Conservation (phyloP, 2,329 filamentous ascomycete species). For the Talaromyces atroroseus region DNA sequence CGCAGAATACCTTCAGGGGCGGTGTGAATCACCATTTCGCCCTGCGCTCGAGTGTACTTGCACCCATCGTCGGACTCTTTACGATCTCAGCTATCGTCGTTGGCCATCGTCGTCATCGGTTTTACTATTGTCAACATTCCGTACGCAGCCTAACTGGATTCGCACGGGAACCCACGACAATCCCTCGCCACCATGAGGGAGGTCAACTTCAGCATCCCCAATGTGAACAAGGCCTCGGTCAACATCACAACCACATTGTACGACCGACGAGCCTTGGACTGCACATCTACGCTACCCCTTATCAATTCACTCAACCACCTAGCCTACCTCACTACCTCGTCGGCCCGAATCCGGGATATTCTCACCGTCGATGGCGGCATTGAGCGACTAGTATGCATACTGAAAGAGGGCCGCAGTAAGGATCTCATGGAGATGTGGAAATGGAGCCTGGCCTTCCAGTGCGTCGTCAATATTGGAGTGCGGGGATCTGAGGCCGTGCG, state of each 20-base stretch:
- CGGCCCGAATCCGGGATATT: constrained; percentile 93
- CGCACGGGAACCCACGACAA: background rate
- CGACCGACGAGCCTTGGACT: constrained; percentile 93
- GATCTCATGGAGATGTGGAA: constrained; percentile 99
- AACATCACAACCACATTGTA: constrained; percentile 98
- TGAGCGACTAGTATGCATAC: constrained; percentile 90
- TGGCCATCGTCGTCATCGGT: background rate
- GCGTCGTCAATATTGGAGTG: constrained; percentile 97
- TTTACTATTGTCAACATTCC: background rate
- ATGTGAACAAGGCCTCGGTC: constrained; percentile 98
- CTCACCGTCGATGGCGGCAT: constrained; percentile 98
- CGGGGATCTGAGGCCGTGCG: constrained; percentile 89
- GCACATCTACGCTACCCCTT: constrained; percentile 91
- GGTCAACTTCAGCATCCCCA: constrained; percentile 98
- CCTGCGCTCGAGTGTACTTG: background rate
- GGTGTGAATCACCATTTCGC: background rate
- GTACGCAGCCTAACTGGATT: background rate
- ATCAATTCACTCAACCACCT: constrained; percentile 99
- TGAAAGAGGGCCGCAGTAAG: constrained; percentile 94
- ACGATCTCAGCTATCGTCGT: background rate
- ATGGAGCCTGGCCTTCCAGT: constrained; percentile 98
- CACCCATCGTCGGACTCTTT: background rate
- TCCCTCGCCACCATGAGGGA: constrained; percentile 74
- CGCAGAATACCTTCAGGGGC: constrained; percentile 7
- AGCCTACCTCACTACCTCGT: constrained; percentile 95